phyloP scores from a whole-genome alignment of 2,329 filamentous ascomycete genomes.

The Sclerotinia sclerotiorum region DNA sequence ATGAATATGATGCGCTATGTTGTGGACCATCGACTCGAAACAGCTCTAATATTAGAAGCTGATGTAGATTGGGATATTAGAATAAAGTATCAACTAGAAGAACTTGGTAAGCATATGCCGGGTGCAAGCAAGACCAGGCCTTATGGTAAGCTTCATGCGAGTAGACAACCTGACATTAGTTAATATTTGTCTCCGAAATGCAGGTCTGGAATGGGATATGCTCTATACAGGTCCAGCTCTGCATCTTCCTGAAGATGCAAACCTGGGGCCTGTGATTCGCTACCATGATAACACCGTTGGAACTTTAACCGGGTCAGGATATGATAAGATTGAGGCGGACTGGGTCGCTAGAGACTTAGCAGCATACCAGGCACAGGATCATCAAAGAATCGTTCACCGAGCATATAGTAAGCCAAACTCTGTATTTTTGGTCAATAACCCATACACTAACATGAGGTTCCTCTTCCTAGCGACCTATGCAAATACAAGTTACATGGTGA shows the following conservation, averaged over 20 bases:
- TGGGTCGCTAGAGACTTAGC: neutral
- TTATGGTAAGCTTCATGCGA: slow-evolving; percentile 5
- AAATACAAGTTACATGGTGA: slow-evolving; percentile 14
- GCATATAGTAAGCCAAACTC: slow-evolving; percentile 2
- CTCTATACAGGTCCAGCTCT: slow-evolving; percentile 2
- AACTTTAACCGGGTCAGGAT: neutral
- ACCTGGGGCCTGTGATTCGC: neutral
- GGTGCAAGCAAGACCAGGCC: slow-evolving; percentile 1
- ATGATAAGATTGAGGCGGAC: neutral
- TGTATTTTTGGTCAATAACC: neutral
- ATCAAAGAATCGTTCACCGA: slow-evolving; percentile 6
- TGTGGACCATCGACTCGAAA: slow-evolving; percentile 11
- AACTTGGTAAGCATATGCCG: slow-evolving; percentile 11
- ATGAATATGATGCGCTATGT: slow-evolving; percentile 19
- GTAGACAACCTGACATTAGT: neutral
- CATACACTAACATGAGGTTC: neutral
- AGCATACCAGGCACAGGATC: neutral
- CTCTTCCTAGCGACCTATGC: neutral
- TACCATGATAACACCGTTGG: neutral
- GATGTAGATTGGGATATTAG: slow-evolving; percentile 13
- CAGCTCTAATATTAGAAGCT: slow-evolving; percentile 15
- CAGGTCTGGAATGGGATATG: slow-evolving; percentile 11
- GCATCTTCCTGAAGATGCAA: neutral
- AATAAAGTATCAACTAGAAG: slow-evolving; percentile 12
- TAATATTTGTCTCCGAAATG: neutral